Base-by-base conservation (phyloP, 2,329 filamentous ascomycete genomes). In the Myrmaecium sp. region DNA sequence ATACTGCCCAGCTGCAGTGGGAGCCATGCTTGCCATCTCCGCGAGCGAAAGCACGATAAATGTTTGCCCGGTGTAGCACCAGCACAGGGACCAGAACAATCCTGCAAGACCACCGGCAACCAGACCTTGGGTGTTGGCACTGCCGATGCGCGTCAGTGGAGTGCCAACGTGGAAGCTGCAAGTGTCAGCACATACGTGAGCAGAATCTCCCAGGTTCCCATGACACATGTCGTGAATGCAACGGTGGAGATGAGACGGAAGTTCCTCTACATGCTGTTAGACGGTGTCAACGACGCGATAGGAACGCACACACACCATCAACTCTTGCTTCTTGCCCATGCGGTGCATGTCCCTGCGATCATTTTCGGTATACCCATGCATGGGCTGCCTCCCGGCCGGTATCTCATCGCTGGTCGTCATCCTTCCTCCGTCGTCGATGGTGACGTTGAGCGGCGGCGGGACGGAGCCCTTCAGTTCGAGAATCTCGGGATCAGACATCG, bases 191-290 rank as follows among this genome's bases (percentile, higher is more conserved):
- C 31, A 14, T 25, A 53, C 37, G 52, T 47, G 5, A 63, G 39
- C 3, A 55, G 47, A 19, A 55, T 52, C 39, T 69, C 65, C 65
- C 64, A 69, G 0, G 64, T 66, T 25, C 58, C 57, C 36, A 65
- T 56, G 18, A 64, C 50, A 13, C 62, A 59, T 33, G 59, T 60
- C n/a, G 58, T 56, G 32, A 66, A 66, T 5, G 61, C 60, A 8
- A 66, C 48, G 16, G 63, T 65, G 3, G 58, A 57, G 29, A 61
- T 36, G 36, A 60, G 60, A 6, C 55, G 51, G 36, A 66, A 66
- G 39, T 60, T 62, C 30, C 61, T 45, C 51, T 56, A 10, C 7
- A 4, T 3, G 5, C 3, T 9, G 16, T 20, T 37, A 27, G 9
- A 26, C 8, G n/a, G 16, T 32, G 32, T 16, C 11, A 12, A n/a